Base-by-base conservation (phyloP, 2,329 filamentous ascomycete species). In the Sarocladiaceae sp. region DNA sequence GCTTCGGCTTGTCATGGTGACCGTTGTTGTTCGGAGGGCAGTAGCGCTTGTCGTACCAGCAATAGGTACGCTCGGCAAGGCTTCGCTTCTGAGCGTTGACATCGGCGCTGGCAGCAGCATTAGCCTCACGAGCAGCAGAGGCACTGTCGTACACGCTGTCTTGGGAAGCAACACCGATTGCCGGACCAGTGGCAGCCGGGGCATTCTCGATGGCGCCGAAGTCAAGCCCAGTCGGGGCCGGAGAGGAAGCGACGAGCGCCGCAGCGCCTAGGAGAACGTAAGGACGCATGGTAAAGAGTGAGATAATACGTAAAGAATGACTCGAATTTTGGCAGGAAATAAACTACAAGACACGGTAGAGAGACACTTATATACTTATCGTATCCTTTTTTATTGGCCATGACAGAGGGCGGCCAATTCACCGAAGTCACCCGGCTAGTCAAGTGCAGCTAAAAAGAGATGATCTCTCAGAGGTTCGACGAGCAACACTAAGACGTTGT, bases 241-340 rank as follows among this genome's bases (percentile, higher is more conserved):
- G 42, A 8, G 42, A 47, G 26, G 42, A 22, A 18, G 42, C 42
- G 11, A 29, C 42, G 42, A 47, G 42, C 4, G 42, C 42, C n/a
- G 42, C 42, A 28, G 42, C 42, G n/a, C 42, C 42, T 4, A 47
- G 42, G 22, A 47, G 13, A 17, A 47, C 17, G 42, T 31, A 47
- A 10, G 22, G 4, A 17, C 26, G 23, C 42, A 47, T 47, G n/a
- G 11, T 29, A 20, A 37, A 37, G 17, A 37, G 17, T n/a, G 8
- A 37, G 35, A 37, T 8, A 7, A 18, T 8, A 6, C 17, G 35
- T 11, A n/a, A n/a, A 37, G 35, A 37, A 8, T 11, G 35, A 37
- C 7, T 7, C 10, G 17, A 37, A 10, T 11, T 11, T n/a, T 36
- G 7, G 6, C 15, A n/a, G n/a, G n/a, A n/a, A n/a, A n/a, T n/a